Evolutionary conservation across 352 stramenopile genomes (phyloP).

Genomic region (Discostella stelligera): DNA sequence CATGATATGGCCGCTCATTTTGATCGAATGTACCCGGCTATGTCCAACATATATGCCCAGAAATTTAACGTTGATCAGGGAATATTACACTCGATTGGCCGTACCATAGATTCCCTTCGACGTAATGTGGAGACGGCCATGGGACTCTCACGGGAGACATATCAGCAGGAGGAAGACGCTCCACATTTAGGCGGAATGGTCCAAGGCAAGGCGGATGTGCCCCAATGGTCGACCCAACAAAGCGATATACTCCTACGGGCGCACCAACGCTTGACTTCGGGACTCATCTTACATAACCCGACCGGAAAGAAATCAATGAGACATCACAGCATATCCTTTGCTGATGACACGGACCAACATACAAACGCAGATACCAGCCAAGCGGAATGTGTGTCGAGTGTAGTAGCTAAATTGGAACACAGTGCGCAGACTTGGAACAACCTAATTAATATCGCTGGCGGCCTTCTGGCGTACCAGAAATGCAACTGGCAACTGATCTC

Average conservation of each 20-base stretch:
- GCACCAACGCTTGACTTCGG: not conserved
- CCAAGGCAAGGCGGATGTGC: not conserved
- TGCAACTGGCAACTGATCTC: slow-evolving; percentile 17
- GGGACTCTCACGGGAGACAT: slow-evolving; percentile 4
- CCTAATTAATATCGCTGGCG: not conserved
- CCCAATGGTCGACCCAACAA: not conserved
- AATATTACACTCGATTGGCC: not conserved
- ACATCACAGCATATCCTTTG: slow-evolving; percentile 29
- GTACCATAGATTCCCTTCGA: not conserved
- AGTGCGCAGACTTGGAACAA: slow-evolving; percentile 24
- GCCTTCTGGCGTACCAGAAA: slow-evolving; percentile 26
- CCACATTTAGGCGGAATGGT: slow-evolving; percentile 14
- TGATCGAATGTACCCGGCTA: not conserved
- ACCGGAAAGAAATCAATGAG: not conserved
- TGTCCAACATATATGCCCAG: slow-evolving; percentile 7
- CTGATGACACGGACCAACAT: slow-evolving; percentile 23
- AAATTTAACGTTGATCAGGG: slow-evolving; percentile 6
- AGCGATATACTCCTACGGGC: slow-evolving; percentile 13
- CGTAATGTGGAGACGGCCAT: slow-evolving; percentile 8
- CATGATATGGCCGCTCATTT: slow-evolving; percentile 8
- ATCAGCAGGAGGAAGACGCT: not conserved
- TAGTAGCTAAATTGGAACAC: not conserved
- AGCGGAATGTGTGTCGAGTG: too few relatives aligned
- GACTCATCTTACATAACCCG: not conserved
- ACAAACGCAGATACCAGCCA: not conserved